Conservation (phyloP, 345 rosid species). For the Euclidium syriacum region DNA sequence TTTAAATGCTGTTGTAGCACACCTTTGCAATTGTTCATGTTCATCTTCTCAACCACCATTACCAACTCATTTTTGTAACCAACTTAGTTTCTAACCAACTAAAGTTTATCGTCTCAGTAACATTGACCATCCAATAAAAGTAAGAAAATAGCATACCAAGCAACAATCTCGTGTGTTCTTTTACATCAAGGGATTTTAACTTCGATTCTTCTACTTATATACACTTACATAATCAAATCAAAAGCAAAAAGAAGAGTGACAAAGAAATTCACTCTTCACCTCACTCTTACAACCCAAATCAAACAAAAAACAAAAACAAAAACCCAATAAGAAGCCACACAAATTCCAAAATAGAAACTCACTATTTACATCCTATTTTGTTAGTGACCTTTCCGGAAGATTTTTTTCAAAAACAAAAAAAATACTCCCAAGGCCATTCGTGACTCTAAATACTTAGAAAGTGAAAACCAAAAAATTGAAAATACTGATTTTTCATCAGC, state of each 20-base stretch:
- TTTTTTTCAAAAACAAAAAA: not conserved
- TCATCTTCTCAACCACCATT: constrained; percentile 19
- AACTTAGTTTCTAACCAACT: constrained; percentile 7
- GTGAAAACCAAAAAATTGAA: not conserved
- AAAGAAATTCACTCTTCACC: constrained; percentile 18
- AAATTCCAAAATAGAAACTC: constrained; percentile 18
- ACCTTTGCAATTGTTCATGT: constrained; percentile 2
- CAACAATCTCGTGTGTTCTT: not conserved
- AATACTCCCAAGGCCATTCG: not conserved
- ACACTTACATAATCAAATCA: constrained; percentile 24
- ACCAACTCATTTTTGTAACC: not conserved
- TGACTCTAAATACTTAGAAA: not conserved
- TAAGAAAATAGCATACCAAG: not conserved
- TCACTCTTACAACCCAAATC: constrained; percentile 16
- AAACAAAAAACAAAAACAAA: not conserved
- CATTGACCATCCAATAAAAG: not conserved
- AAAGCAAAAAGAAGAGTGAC: constrained; percentile 14
- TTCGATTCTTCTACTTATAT: constrained; percentile 11
- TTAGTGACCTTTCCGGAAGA: not conserved
- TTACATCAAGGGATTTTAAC: not conserved
- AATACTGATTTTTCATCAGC: constrained; percentile 13
- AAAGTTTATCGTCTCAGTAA: not conserved
- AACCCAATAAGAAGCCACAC: constrained; percentile 5
- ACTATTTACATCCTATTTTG: constrained; percentile 26
- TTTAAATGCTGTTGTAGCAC: not conserved